Conservation (phyloP, 2,329 filamentous ascomycete species). For the Xylaria sp. region DNA sequence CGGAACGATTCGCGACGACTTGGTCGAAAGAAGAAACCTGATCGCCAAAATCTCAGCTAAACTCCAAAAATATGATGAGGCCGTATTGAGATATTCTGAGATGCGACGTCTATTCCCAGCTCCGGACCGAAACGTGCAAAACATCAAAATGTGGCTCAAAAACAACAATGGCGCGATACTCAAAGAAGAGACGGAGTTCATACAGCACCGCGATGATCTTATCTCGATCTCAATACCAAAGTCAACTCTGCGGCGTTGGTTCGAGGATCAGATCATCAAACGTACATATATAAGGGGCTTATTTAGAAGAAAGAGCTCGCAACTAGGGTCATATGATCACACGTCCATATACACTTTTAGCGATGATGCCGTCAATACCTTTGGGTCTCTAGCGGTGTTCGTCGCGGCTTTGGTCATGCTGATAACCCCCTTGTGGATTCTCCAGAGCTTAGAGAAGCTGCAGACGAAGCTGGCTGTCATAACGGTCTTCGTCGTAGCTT, state of each 20-base stretch:
- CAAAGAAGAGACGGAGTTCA: constrained; percentile 13
- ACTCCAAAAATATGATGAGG: no score
- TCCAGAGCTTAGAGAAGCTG: background rate
- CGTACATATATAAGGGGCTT: background rate
- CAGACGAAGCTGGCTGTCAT: background rate
- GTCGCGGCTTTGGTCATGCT: background rate
- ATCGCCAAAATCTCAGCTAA: no score
- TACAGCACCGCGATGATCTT: constrained; percentile 13
- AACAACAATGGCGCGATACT: constrained; percentile 21
- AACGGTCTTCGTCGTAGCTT: background rate
- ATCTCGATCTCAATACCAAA: constrained; percentile 14
- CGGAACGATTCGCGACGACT: no score
- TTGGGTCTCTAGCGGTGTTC: background rate
- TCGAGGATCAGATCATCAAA: background rate
- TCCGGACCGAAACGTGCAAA: no score
- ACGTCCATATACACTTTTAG: background rate
- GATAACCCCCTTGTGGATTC: background rate
- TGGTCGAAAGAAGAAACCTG: no score
- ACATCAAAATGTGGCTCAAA: no score
- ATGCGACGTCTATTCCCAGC: no score
- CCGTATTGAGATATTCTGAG: no score
- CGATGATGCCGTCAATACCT: background rate
- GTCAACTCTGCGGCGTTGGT: constrained; percentile 15
- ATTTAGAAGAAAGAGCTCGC: background rate
- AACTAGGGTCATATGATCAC: background rate